These are phyloP conservation scores for Fusarium burgessii DNA, from an alignment of 2,329 filamentous ascomycete genomes.

Conservation along the genomic window DNA sequence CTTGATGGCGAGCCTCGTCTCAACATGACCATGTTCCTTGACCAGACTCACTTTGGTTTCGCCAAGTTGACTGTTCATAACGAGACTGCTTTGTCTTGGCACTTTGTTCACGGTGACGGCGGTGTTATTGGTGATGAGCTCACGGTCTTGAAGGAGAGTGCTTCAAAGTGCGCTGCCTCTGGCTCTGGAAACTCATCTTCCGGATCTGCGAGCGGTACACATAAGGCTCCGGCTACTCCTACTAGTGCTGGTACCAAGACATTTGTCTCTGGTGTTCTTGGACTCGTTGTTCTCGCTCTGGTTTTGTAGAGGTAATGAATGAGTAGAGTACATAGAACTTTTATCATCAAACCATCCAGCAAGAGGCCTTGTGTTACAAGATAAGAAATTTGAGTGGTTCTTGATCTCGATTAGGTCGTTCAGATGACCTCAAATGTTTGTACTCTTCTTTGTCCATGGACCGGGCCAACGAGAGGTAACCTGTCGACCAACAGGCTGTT, in stretches of 20 bases:
- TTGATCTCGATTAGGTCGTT: accelerated
- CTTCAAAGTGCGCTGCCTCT: background rate
- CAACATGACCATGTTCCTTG: background rate
- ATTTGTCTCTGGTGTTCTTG: background rate
- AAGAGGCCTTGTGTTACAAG: background rate
- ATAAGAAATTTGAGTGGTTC: background rate
- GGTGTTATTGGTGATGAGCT: background rate
- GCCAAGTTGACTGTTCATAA: conserved; percentile 4
- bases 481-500: too few relatives aligned
- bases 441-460: too few relatives aligned
- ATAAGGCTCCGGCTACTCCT: background rate
- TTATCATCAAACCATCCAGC: background rate
- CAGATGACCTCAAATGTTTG: background rate
- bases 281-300: background rate
- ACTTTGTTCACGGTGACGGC: background rate
- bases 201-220: accelerated
- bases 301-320: background rate
- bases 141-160: background rate
- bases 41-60: conserved; percentile 4
- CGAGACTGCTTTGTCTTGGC: background rate
- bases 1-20: background rate
- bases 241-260: background rate
- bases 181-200: background rate
- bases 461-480: too few relatives aligned
- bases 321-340: background rate